Evolutionary conservation across 1,284 basidiomycete genomes (phyloP).

Genomic region (Taiwanofungus camphoratus): DNA sequence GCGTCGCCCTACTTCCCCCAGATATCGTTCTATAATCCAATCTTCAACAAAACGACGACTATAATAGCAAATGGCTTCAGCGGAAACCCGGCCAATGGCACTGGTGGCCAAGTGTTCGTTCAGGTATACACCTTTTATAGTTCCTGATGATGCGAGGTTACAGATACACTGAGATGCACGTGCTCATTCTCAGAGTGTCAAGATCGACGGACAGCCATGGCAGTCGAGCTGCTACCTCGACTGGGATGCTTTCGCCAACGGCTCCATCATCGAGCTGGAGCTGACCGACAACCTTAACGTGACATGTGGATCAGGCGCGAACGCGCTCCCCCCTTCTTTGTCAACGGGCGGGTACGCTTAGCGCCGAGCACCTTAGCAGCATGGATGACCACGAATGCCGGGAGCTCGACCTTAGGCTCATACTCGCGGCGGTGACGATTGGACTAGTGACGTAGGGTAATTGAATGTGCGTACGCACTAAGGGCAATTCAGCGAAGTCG

Average conservation of each 20-base stretch:
- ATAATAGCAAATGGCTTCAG: constrained; percentile 45
- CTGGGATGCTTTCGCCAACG: constrained; percentile 51
- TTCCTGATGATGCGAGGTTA: no score
- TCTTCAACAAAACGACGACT: constrained; percentile 50
- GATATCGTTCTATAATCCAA: constrained; percentile 54
- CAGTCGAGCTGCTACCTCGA: constrained; percentile 58
- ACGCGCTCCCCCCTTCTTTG: constrained; percentile 51
- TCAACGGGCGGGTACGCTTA: constrained; percentile 48
- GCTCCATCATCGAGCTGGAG: constrained; percentile 43
- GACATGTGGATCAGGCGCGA: constrained; percentile 40
- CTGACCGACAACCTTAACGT: constrained; percentile 46
- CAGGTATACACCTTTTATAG: constrained; percentile 37
- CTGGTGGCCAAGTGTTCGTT: constrained; percentile 49
- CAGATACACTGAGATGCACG: constrained; percentile 1
- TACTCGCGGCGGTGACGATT: no score
- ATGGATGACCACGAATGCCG: no score
- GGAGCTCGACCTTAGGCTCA: no score
- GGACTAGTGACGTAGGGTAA: no score
- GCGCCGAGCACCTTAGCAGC: no score
- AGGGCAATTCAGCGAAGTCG: no score
- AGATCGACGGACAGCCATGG: constrained; percentile 48
- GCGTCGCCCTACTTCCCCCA: constrained; percentile 58
- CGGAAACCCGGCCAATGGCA: constrained; percentile 46
- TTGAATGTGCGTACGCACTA: no score
- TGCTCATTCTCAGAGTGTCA: constrained; percentile 38